Evolutionary conservation across 176 grass and related monocot genomes (phyloP), one percentile per base, ranked within the genome.

Genomic region (Typha latifolia): DNA sequence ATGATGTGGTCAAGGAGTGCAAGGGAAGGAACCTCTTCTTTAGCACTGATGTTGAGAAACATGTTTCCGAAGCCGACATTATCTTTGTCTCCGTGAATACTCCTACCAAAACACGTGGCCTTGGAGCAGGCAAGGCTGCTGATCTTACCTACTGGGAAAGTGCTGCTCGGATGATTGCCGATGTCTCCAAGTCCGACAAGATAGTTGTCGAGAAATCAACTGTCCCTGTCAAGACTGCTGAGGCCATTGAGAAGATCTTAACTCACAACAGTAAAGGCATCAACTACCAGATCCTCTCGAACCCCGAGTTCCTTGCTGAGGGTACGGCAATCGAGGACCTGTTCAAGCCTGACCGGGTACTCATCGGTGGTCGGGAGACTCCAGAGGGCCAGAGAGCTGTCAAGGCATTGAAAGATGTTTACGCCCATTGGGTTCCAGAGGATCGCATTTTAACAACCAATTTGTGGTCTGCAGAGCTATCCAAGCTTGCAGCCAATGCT

Each of bases 261-360:
- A 95, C 90, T 11, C 90, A 95, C 82, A 95, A 95, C 80, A 95
- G 90, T 83, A 95, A 90, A 75, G 90, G 90, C 66, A 90, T 95
- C 78, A 95, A 90, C 67, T 95, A 84, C 74, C 90, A 95, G 86
- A 95, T 95, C 80, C 90, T 95, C 16, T 95, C 90, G 24, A 95
- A 95, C 77, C 90, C 90, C 0, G 90, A 95, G 80, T 95, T 95
- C 77, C 90, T 95, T 14, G 90, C 90, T 0, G 90, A 95, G 71
- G 90, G 90, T 29, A 95, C 90, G 0, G 90, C 90, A 0, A 95
- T 95, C 14, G 74, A 86, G 1, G 90, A 95, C 64, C 82, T 95
- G 16, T 88, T 80, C 81, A 85, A 80, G 43, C 90, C 90, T 16
- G 90, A 95, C 73, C 79, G 90, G 22, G 90, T 95, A 32, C 78